Evolutionary conservation across 345 rosid species (phyloP).

Genomic region (Heritiera littoralis): DNA sequence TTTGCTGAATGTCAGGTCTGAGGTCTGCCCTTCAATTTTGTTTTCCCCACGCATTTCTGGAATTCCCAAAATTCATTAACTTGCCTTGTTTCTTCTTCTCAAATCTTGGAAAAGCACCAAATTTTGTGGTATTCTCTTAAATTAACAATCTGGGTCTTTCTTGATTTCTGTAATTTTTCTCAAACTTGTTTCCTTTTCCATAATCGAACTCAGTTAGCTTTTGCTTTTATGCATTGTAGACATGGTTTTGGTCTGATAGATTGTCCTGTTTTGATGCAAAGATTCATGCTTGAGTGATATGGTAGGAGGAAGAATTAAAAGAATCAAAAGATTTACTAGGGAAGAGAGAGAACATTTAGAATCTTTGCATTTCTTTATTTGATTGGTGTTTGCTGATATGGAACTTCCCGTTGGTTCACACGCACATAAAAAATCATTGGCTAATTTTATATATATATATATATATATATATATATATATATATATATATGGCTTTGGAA

Average conservation of each 20-base stretch:
- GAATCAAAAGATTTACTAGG: neutral
- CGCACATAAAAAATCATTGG: neutral
- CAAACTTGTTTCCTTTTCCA: neutral
- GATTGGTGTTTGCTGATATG: neutral
- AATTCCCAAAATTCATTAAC: neutral
- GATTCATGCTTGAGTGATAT: neutral
- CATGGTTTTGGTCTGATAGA: neutral
- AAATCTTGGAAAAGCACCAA: neutral
- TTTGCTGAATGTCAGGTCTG: constrained; percentile 18
- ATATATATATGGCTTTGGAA: neutral
- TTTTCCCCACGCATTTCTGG: neutral
- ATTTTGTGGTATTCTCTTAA: neutral
- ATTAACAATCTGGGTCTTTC: neutral
- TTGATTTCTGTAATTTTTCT: neutral
- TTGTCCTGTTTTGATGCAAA: neutral
- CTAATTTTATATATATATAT: neutral
- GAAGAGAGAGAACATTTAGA: neutral
- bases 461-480: neutral
- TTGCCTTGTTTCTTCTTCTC: neutral
- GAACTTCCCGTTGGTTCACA: neutral
- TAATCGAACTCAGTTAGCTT: neutral
- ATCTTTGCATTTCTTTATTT: neutral
- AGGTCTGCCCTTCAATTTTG: constrained; percentile 13
- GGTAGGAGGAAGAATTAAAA: constrained; percentile 8
- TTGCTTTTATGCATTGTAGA: neutral